Percentiles rank a stretch among this genome's conserved stretches.
Conservation (phyloP, 768 basidiomycete genomes). For the Rhizopogon vulgaris region DNA sequence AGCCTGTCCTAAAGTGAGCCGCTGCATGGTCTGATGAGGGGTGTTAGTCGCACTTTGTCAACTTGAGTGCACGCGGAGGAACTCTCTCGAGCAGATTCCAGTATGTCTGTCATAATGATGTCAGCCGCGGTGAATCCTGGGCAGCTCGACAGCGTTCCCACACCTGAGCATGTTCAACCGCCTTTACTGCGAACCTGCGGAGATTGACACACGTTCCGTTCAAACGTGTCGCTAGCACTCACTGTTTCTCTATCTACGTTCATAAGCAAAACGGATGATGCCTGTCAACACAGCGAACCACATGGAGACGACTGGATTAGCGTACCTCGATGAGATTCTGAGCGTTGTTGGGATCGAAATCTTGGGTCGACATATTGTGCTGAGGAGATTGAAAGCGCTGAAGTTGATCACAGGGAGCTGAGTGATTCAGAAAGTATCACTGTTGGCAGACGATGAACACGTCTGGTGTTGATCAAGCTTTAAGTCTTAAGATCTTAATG, state of each 20-base stretch:
- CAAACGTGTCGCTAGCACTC: slow-evolving; percentile 23
- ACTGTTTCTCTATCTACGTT: slow-evolving; percentile 92
- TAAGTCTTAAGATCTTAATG: no score
- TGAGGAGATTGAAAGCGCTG: slow-evolving; percentile 3
- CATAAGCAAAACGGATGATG: background rate
- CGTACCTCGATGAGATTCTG: slow-evolving; percentile 86
- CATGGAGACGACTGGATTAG: slow-evolving; percentile 1
- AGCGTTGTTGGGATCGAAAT: slow-evolving; percentile 87
- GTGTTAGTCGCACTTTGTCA: slow-evolving; percentile 63
- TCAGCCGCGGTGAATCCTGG: slow-evolving; percentile 1
- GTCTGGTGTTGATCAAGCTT: background rate
- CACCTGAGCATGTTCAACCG: slow-evolving; percentile 95
- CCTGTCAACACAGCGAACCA: background rate
- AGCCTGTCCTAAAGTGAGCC: slow-evolving; percentile 36
- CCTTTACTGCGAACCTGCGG: slow-evolving; percentile 55
- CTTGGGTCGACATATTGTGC: slow-evolving; percentile 36
- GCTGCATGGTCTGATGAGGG: slow-evolving; percentile 7
- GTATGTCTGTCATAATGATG: slow-evolving; percentile 59
- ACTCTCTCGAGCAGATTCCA: slow-evolving; percentile 89
- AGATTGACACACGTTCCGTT: background rate
- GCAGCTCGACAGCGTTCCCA: slow-evolving; percentile 16
- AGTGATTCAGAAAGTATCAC: no score
- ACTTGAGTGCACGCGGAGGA: slow-evolving; percentile 62
- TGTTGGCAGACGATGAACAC: background rate
- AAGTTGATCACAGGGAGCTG: background rate